Conservation (phyloP, 83 land plant genomes). For the Thuja plicata region DNA sequence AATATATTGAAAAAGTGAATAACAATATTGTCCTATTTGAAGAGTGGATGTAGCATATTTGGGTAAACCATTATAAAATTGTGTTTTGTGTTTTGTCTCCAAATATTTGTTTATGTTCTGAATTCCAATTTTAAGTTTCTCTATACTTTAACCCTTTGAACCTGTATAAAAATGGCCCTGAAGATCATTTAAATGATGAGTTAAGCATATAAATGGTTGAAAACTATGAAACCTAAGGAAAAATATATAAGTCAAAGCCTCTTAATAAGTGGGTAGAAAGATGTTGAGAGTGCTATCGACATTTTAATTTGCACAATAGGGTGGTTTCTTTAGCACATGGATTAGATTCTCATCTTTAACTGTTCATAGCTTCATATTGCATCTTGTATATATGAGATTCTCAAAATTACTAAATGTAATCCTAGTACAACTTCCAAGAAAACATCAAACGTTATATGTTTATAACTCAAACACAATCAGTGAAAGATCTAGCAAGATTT, state of each 20-base stretch:
- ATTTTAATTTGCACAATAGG: constrained; percentile 96
- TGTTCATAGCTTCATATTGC: constrained; percentile 93
- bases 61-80: too few species aligned
- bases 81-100: too few species aligned
- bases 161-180: too few species aligned
- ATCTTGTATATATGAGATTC: constrained; percentile 87
- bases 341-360: constrained; percentile 96
- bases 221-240: too few species aligned
- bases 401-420: constrained; percentile 77
- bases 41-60: too few species aligned
- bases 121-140: too few species aligned
- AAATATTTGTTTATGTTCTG: too few species aligned
- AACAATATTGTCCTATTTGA: too few species aligned
- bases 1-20: too few species aligned
- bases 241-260: constrained; percentile 93
- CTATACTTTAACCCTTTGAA: too few species aligned
- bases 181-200: too few species aligned
- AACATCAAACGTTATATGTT: constrained; percentile 90
- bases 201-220: too few species aligned
- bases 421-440: constrained; percentile 76
- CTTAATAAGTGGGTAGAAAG: constrained; percentile 91
- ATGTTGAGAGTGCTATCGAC: constrained; percentile 73
- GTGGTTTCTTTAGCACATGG: constrained; percentile 96
- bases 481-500: constrained; percentile 93
- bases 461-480: constrained; percentile 94